These are phyloP conservation scores for Backusella tarrabulga DNA, from an alignment of 192 early-diverging fungal genomes.

Conservation along the genomic window DNA sequence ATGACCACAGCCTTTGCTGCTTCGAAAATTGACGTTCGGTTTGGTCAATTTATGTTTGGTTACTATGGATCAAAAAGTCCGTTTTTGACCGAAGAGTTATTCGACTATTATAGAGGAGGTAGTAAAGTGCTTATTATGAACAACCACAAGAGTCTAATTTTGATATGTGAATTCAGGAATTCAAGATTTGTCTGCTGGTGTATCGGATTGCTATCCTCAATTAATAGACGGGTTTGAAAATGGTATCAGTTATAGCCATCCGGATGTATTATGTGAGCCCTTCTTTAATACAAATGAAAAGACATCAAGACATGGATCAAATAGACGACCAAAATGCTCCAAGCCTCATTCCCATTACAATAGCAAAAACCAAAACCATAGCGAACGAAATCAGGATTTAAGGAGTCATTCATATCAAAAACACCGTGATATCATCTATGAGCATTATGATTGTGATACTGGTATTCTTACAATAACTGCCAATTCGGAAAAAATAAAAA, in stretches of 20 bases:
- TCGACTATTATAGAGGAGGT: conserved; percentile 74
- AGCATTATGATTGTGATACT: background rate
- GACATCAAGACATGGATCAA: background rate
- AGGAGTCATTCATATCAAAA: background rate
- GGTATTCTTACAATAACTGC: conserved; percentile 11
- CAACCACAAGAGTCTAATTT: conserved; percentile 6
- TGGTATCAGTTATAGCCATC: conserved; percentile 4
- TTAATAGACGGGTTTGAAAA: conserved; percentile 46
- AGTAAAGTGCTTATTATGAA: background rate
- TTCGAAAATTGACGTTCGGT: conserved; percentile 49
- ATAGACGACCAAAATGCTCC: background rate
- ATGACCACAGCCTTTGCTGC: conserved; percentile 61
- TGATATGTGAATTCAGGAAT: conserved; percentile 39
- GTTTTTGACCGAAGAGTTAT: conserved; percentile 71
- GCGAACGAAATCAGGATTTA: background rate
- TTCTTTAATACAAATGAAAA: conserved; percentile 18
- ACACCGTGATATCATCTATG: background rate
- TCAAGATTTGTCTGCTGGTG: conserved; percentile 59
- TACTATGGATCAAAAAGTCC: conserved; percentile 63
- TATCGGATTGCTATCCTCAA: conserved; percentile 53
- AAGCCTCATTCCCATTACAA: background rate
- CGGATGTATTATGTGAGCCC: conserved; percentile 14
- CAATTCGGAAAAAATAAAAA: background rate
- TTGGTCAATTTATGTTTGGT: conserved; percentile 58
- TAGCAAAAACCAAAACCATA: background rate